Evolutionary conservation across 768 basidiomycete genomes (phyloP).

Genomic region (Leucosporidium yakuticum): DNA sequence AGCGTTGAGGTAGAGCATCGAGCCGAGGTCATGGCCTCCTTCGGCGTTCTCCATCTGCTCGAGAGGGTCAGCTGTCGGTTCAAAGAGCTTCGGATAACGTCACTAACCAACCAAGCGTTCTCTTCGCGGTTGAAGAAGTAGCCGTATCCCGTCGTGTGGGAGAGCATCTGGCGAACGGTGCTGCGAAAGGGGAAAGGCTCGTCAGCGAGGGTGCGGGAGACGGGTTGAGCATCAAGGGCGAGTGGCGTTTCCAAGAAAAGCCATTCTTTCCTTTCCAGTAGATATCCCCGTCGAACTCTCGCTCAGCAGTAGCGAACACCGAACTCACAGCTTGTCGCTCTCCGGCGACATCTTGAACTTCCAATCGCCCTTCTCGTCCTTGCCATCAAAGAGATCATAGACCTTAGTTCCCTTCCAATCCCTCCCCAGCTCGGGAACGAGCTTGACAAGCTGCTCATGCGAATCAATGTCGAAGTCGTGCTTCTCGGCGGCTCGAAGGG

Average conservation of each 20-base stretch:
- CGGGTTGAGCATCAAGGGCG: no score
- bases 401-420: not conserved
- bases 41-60: not conserved
- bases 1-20: not conserved
- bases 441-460: slow-evolving; percentile 15
- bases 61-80: not conserved
- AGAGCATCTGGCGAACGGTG: slow-evolving; percentile 6
- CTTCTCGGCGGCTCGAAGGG: slow-evolving; percentile 10
- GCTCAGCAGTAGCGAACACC: no score
- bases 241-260: no score
- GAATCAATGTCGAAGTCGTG: slow-evolving; percentile 19
- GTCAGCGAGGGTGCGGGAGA: no score
- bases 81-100: not conserved
- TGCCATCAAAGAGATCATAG: slow-evolving; percentile 13
- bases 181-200: no score
- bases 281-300: no score
- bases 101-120: not conserved
- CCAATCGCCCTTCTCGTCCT: slow-evolving; percentile 18
- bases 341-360: slow-evolving; percentile 1
- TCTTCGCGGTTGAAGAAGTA: slow-evolving; percentile 6
- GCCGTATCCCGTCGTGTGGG: slow-evolving; percentile 11
- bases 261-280: no score
- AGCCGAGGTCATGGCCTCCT: no score
- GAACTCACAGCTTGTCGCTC: slow-evolving; percentile 11
- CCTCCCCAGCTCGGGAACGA: slow-evolving; percentile 22